A percentile compares a stretch with the other conserved stretches of the same genome.
phyloP scores from a whole-genome alignment of 2,329 filamentous ascomycete genomes.

The Curvularia hawaiiensis region DNA sequence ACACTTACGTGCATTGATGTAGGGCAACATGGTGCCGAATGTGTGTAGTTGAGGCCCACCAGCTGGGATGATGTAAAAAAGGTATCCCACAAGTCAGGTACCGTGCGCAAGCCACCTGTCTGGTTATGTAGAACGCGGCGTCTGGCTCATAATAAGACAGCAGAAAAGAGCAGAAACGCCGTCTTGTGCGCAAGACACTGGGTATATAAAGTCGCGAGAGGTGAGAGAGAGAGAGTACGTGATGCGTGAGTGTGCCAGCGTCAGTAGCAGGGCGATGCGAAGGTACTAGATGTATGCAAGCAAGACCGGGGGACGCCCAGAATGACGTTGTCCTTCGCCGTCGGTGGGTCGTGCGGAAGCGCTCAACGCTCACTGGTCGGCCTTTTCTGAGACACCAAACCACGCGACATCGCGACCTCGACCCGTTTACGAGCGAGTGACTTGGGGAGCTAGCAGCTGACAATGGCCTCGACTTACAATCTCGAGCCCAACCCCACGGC shows the following conservation, averaged over 20 bases:
- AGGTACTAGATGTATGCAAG: not conserved
- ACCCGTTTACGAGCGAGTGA: not conserved
- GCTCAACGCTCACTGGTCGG: conserved; percentile 12
- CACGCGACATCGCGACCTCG: conserved; percentile 10
- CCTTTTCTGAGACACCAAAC: conserved; percentile 4
- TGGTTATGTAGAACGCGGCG: not conserved
- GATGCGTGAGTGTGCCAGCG: conserved; percentile 11
- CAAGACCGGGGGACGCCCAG: conserved; percentile 5
- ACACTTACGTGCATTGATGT: conserved; percentile 64
- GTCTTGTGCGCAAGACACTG: not conserved
- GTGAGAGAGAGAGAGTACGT: not conserved
- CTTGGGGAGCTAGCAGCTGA: conserved; percentile 6
- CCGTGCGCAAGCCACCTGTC: not conserved
- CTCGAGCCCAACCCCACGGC: conserved; percentile 94
- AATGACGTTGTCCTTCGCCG: conserved; percentile 16
- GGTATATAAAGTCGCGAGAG: not conserved
- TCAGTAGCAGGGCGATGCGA: conserved; percentile 9
- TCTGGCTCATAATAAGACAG: not conserved
- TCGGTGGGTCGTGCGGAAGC: conserved; percentile 14
- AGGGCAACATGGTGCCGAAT: conserved; percentile 62
- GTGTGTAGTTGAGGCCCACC: not conserved
- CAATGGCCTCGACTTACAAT: conserved; percentile 92
- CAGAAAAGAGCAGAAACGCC: not conserved
- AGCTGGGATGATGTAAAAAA: not conserved
- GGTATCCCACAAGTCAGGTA: not conserved